These are phyloP conservation scores for Botrytis cinerea DNA, from an alignment of 2,329 filamentous ascomycete species.

Conservation along the genomic window DNA sequence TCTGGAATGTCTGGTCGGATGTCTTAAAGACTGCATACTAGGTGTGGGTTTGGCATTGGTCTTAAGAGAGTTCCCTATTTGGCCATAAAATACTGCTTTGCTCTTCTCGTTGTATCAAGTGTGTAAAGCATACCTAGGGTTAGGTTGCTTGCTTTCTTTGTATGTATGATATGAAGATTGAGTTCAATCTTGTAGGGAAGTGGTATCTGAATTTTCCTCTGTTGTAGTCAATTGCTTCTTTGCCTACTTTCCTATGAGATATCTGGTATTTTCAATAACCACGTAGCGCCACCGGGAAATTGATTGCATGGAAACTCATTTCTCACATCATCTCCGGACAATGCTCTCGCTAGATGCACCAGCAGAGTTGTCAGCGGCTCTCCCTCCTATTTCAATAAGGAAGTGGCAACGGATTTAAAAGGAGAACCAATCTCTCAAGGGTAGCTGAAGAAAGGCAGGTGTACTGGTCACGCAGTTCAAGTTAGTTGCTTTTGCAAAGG, in stretches of 20 bases:
- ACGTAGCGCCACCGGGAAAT: constrained; percentile 58
- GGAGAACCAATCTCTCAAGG: constrained; percentile 53
- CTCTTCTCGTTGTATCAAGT: background rate
- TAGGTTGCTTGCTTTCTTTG: background rate
- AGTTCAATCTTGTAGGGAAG: background rate
- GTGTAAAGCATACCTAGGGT: background rate
- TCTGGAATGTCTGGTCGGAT: background rate
- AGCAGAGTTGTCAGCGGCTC: background rate
- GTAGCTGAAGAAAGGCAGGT: constrained; percentile 57
- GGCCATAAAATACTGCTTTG: background rate
- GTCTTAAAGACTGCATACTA: background rate
- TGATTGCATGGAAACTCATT: constrained; percentile 63
- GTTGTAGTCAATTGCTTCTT: constrained; percentile 65
- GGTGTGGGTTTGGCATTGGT: background rate
- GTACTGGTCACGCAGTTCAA: constrained; percentile 69
- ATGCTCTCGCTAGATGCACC: background rate
- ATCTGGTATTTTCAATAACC: constrained; percentile 59
- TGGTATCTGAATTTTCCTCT: background rate
- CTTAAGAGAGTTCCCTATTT: background rate
- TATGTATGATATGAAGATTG: background rate
- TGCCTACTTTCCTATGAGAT: constrained; percentile 68
- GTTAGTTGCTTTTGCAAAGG: constrained; percentile 66
- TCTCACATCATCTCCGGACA: constrained; percentile 50
- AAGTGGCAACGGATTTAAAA: constrained; percentile 55
- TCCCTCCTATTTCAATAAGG: constrained; percentile 38